phyloP scores from a whole-genome alignment of 257 asterid genomes.

The Solanum ossicruentum region DNA sequence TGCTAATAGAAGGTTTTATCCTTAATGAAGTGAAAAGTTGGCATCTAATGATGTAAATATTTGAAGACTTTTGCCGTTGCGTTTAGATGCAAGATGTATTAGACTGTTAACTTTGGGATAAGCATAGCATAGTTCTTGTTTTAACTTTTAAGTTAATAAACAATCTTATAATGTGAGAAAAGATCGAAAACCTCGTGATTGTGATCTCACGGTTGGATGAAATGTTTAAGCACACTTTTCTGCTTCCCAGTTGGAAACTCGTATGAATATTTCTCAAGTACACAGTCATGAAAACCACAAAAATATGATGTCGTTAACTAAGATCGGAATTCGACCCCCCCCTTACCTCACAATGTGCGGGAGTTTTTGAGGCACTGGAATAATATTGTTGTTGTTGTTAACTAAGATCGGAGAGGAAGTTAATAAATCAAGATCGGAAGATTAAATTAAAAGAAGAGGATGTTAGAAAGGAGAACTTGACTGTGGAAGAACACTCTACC shows the following conservation, averaged over 20 bases:
- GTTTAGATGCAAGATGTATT: background rate
- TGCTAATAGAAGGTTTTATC: conserved; percentile 58
- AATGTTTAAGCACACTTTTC: background rate
- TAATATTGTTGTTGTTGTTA: no score
- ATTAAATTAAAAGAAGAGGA: no score
- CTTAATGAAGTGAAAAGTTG: conserved; percentile 50
- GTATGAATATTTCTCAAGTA: background rate
- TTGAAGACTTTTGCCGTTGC: background rate
- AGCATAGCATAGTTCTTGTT: background rate
- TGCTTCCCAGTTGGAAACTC: background rate
- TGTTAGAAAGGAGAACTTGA: no score
- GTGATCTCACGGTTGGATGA: background rate
- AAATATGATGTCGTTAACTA: no score
- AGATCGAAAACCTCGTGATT: background rate
- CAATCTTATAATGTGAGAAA: background rate
- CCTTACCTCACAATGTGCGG: no score
- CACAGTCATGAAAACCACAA: background rate
- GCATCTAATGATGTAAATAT: background rate
- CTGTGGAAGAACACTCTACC: no score
- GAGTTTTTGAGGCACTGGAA: no score
- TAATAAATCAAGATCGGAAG: no score
- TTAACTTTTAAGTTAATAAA: background rate
- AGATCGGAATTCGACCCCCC: no score
- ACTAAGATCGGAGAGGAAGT: no score
- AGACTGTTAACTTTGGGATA: background rate